phyloP scores from a whole-genome alignment of 345 rosid genomes.

The Brassica incana region DNA sequence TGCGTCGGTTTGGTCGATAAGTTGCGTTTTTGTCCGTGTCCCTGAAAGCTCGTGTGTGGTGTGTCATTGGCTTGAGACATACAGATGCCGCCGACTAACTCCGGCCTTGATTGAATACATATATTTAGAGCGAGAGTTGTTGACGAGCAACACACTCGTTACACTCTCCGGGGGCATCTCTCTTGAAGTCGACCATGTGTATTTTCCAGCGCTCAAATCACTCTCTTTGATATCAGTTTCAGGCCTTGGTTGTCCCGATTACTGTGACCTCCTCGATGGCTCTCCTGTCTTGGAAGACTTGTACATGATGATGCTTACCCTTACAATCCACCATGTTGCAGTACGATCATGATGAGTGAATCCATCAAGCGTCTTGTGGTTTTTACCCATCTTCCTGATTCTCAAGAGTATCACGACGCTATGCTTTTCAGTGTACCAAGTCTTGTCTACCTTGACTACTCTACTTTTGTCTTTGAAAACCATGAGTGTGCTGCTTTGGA shows the following conservation, averaged over 20 bases:
- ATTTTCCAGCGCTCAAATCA: slow-evolving; percentile 7
- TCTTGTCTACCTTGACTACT: background rate
- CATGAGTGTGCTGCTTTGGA: background rate
- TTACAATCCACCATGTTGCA: background rate
- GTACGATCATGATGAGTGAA: background rate
- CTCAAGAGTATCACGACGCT: background rate
- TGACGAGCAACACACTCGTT: background rate
- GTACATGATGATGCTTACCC: background rate
- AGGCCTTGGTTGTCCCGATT: background rate
- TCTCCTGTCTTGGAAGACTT: background rate
- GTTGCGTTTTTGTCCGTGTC: no score
- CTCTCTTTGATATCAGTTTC: background rate
- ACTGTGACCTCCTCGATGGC: background rate
- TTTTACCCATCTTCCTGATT: background rate
- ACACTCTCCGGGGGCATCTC: background rate
- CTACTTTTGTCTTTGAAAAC: background rate
- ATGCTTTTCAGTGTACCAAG: background rate
- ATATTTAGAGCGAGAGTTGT: background rate
- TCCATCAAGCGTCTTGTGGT: background rate
- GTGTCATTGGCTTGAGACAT: no score
- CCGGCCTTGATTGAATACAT: background rate
- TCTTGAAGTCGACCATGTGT: background rate
- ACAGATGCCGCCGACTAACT: no score
- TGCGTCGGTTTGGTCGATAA: no score
- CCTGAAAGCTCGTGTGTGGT: no score